Evolutionary conservation across 2,329 filamentous ascomycete genomes (phyloP).

Genomic region (Dryadomyces sulphureus): DNA sequence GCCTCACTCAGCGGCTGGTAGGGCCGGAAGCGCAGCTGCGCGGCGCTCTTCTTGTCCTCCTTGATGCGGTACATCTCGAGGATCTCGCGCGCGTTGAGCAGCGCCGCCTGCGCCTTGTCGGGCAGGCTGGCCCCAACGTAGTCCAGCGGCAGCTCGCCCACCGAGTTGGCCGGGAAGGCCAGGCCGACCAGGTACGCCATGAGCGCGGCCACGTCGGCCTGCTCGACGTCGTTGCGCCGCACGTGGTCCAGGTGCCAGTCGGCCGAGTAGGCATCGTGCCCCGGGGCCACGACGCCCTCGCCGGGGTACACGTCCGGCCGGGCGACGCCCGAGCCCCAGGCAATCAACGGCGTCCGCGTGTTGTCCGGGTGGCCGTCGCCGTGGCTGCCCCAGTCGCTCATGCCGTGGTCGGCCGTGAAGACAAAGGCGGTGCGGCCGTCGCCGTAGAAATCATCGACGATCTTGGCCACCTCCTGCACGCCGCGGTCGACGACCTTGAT

Average conservation of each 20-base stretch:
- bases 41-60: conserved; percentile 66
- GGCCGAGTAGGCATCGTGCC: conserved; percentile 81
- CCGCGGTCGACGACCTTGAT: conserved; percentile 89
- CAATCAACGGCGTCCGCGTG: conserved; percentile 81
- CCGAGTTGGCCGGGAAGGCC: conserved; percentile 90
- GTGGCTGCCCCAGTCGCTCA: conserved; percentile 99
- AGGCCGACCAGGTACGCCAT: conserved; percentile 87
- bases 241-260: conserved; percentile 78
- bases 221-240: conserved; percentile 76
- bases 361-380: conserved; percentile 97
- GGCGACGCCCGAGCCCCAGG: conserved; percentile 85
- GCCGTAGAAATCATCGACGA: conserved; percentile 75
- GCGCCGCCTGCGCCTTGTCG: conserved; percentile 69
- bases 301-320: conserved; percentile 42
- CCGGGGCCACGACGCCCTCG: conserved; percentile 38
- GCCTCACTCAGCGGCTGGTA: conserved; percentile 55
- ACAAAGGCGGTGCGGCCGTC: conserved; percentile 83
- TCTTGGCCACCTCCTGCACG: conserved; percentile 64
- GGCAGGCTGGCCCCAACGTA: conserved; percentile 59
- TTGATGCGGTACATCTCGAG: conserved; percentile 95
- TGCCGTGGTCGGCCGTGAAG: conserved; percentile 95
- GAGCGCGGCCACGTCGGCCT: conserved; percentile 85
- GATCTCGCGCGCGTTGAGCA: conserved; percentile 75
- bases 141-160: conserved; percentile 77
- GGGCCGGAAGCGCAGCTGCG: conserved; percentile 62